Percentiles rank a stretch among this genome's conserved stretches.
Evolutionary conservation across 2,329 filamentous ascomycete genomes (phyloP).

Genomic region (Ceratocystis variospora): DNA sequence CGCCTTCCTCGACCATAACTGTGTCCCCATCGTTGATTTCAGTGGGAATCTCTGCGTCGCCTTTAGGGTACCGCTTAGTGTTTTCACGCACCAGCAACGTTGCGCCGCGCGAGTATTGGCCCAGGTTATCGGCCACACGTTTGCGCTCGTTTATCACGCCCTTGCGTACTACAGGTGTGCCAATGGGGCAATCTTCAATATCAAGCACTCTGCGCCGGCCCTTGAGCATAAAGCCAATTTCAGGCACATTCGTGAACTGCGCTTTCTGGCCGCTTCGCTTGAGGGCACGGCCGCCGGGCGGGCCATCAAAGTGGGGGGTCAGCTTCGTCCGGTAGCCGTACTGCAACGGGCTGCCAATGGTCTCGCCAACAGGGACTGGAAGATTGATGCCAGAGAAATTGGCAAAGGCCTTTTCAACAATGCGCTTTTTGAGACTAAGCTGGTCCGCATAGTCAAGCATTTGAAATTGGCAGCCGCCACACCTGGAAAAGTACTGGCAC

Average conservation of each 20-base stretch:
- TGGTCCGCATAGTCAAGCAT: constrained; percentile 87
- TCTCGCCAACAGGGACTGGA: constrained; percentile 68
- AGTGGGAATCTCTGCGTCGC: constrained; percentile 24
- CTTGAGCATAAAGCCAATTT: constrained; percentile 84
- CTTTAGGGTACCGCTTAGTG: constrained; percentile 52
- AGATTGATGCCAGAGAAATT: constrained; percentile 68
- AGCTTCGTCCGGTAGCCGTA: constrained; percentile 95
- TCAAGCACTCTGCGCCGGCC: constrained; percentile 69
- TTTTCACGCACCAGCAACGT: constrained; percentile 81
- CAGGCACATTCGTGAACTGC: constrained; percentile 50
- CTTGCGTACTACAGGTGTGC: constrained; percentile 66
- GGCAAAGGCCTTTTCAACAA: constrained; percentile 80
- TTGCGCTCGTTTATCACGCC: constrained; percentile 70
- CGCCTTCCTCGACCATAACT: constrained; percentile 37
- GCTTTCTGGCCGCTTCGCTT: constrained; percentile 34
- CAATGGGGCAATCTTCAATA: constrained; percentile 95
- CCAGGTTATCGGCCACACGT: constrained; percentile 56
- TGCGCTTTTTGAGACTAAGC: constrained; percentile 65
- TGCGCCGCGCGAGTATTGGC: constrained; percentile 63
- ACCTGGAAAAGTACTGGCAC: constrained; percentile 77
- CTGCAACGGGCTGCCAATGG: constrained; percentile 77
- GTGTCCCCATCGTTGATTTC: constrained; percentile 26
- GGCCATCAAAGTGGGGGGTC: constrained; percentile 86
- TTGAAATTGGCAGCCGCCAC: constrained; percentile 92
- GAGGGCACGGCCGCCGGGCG: constrained; percentile 40